Conservation (phyloP, 1,284 basidiomycete species). For the Thelephora terrestris region DNA sequence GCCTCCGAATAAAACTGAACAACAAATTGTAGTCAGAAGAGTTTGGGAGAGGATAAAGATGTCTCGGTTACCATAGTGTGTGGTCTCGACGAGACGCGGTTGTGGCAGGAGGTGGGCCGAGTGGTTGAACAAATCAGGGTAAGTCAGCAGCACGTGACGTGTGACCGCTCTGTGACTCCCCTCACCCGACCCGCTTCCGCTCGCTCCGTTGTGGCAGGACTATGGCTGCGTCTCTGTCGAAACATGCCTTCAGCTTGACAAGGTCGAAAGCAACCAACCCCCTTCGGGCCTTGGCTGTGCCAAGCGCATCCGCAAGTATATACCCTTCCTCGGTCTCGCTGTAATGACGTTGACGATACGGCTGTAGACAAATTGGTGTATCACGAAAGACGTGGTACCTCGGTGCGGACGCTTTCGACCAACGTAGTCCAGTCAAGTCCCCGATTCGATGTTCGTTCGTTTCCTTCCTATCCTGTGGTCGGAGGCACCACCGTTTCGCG, state of each 20-base stretch:
- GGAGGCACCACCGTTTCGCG: constrained; percentile 4
- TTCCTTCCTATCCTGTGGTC: constrained; percentile 5
- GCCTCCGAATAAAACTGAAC: constrained; percentile 84
- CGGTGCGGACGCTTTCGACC: too few relatives aligned
- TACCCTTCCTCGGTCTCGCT: too few relatives aligned
- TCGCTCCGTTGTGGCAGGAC: constrained; percentile 2
- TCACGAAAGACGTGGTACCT: too few relatives aligned
- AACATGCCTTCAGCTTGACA: constrained; percentile 17
- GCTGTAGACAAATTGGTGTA: too few relatives aligned
- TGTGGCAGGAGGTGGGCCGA: constrained; percentile 12
- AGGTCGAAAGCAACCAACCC: too few relatives aligned
- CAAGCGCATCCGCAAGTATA: too few relatives aligned
- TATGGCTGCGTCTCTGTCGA: constrained; percentile 35
- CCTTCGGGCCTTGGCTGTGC: too few relatives aligned
- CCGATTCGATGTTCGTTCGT: neutral
- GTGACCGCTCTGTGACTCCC: constrained; percentile 4
- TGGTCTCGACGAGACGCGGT: constrained; percentile 11
- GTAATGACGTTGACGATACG: too few relatives aligned
- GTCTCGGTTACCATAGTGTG: neutral
- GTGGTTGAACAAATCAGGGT: neutral
- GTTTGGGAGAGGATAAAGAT: constrained; percentile 2
- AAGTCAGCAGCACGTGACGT: constrained; percentile 4
- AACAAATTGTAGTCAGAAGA: neutral
- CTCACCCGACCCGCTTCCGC: constrained; percentile 1
- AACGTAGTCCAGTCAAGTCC: neutral